phyloP scores from a whole-genome alignment of 805 yeast genomes.

The Metschnikowia lunata region DNA sequence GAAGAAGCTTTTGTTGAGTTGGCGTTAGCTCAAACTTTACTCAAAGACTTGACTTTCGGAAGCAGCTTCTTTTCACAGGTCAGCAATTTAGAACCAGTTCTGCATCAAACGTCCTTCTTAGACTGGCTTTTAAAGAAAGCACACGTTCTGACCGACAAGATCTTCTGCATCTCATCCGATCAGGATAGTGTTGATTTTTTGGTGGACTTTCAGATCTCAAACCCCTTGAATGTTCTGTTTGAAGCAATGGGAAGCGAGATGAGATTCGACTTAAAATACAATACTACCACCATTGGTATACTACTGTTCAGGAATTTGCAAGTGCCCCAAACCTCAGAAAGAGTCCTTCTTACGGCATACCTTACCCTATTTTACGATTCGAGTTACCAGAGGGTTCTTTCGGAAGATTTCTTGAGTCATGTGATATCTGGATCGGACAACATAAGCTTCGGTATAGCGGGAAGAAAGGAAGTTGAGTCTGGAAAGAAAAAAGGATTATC shows the following conservation, averaged over 20 bases:
- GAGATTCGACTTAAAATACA: constrained; percentile 25
- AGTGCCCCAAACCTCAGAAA: constrained; percentile 14
- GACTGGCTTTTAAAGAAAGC: constrained; percentile 8
- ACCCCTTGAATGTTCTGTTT: constrained; percentile 28
- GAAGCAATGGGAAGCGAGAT: constrained; percentile 21
- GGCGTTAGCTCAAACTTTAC: constrained; percentile 5
- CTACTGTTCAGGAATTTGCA: constrained; percentile 21
- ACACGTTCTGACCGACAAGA: constrained; percentile 7
- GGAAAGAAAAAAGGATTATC: constrained; percentile 1
- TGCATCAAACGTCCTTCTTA: neutral
- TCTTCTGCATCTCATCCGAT: constrained; percentile 27
- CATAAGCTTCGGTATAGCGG: constrained; percentile 4
- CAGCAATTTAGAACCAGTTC: neutral
- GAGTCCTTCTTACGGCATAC: constrained; percentile 18
- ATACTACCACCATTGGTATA: constrained; percentile 32
- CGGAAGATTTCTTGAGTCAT: constrained; percentile 20
- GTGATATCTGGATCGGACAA: constrained; percentile 17
- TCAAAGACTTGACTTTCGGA: constrained; percentile 2
- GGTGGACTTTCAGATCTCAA: constrained; percentile 27
- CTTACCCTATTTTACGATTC: constrained; percentile 15
- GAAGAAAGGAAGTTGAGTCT: neutral
- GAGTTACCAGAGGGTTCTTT: constrained; percentile 3
- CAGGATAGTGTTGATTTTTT: constrained; percentile 20
- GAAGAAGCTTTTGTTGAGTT: constrained; percentile 1
- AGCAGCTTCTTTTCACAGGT: neutral